phyloP scores from a whole-genome alignment of 1,284 basidiomycete genomes.

The Mrakiaceae sp. region DNA sequence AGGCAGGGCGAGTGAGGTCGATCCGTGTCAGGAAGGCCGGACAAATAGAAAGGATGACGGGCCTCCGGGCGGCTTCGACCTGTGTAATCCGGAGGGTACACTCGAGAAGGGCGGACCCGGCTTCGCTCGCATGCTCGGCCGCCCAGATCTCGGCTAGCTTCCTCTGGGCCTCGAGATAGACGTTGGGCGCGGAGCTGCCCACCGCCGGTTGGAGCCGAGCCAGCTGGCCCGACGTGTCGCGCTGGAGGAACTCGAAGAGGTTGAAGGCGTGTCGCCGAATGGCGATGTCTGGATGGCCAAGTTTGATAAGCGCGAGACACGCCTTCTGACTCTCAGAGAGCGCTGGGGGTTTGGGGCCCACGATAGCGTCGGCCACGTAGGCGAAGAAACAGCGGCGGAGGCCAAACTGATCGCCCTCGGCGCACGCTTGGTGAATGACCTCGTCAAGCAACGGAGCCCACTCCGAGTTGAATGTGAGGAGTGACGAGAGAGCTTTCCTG shows the following conservation, averaged over 20 bases:
- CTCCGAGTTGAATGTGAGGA: constrained; percentile 53
- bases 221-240: constrained; percentile 31
- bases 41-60: constrained; percentile 53
- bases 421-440: constrained; percentile 59
- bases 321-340: constrained; percentile 64
- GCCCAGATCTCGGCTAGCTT: constrained; percentile 68
- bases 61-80: constrained; percentile 45
- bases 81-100: constrained; percentile 62
- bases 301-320: constrained; percentile 74
- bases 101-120: constrained; percentile 57
- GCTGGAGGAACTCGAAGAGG: constrained; percentile 54
- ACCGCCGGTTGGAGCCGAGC: constrained; percentile 65
- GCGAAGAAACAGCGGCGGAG: constrained; percentile 55
- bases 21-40: constrained; percentile 71
- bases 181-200: constrained; percentile 58
- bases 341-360: constrained; percentile 45
- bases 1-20: constrained; percentile 37
- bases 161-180: constrained; percentile 70
- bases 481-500: constrained; percentile 65
- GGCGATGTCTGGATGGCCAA: constrained; percentile 59
- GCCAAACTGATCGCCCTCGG: constrained; percentile 40
- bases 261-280: constrained; percentile 68
- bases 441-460: constrained; percentile 56
- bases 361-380: constrained; percentile 62
- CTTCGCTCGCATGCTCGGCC: constrained; percentile 61